Evolutionary conservation across 2,329 filamentous ascomycete genomes (phyloP), one percentile per base, ranked within the genome.

Genomic region (Macroventuria anomochaeta): DNA sequence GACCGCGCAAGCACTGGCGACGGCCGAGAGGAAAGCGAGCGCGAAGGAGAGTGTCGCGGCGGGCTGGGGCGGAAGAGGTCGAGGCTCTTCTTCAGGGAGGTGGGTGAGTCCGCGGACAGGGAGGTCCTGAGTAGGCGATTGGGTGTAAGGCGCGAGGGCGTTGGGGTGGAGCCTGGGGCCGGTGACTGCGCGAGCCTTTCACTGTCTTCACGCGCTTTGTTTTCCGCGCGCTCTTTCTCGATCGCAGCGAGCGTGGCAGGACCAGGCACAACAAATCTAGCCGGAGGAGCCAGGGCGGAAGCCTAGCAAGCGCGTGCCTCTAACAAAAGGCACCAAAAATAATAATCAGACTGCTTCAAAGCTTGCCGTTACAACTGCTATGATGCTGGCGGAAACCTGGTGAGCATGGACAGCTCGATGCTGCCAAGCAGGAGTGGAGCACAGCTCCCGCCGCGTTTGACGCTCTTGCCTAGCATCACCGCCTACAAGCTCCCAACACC

Each of bases 1-100:
- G 58, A 55, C 56, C 58, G 57, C 51, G 53, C 59, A 37, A 56
- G 46, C 7, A 56, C 41, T 26, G 58, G 51, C 29, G 63, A 53
- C 15, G 59, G 47, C 21, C 59, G 49, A 55, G 68, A 59, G 26
- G 48, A 52, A 25, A 46, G 52, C n/a, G 47, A 25, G 38, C 41
- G 53, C 37, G 55, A 38, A 29, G 55, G 46, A 34, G 55, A 46
- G 48, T 61, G 56, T 54, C 61, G 53, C 39, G 62, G 59, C 8
- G 66, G 65, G 56, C 62, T 66, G 47, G 53, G 59, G 55, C 57
- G 59, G 57, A 67, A 64, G 44, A 63, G 65, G 11, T 65, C 53
- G 53, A 65, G 47, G 58, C 55, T 61, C 63, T 58, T 67, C 23
- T 25, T 25, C 18, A 39, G 31, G 20, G 23, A 26, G 18, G 42